These are phyloP conservation scores for Erythrophleum fordii DNA, from an alignment of 306 rosid species.

Conservation along the genomic window DNA sequence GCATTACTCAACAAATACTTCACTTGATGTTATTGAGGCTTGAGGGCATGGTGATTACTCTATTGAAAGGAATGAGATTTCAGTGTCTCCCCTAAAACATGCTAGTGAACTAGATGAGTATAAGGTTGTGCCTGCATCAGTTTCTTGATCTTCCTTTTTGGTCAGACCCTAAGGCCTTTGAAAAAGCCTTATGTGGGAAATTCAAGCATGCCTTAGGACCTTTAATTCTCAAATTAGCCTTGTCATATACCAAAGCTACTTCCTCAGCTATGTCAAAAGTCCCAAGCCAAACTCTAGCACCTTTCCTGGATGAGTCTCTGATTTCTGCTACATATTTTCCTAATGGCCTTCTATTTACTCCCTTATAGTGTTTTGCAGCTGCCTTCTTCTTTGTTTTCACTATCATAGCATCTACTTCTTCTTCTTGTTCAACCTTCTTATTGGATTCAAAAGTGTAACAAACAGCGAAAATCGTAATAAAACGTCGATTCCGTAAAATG, in stretches of 20 bases:
- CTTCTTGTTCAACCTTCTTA: constrained; percentile 5
- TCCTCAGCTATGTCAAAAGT: constrained; percentile 82
- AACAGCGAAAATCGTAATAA: too few relatives aligned
- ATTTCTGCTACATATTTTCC: too few relatives aligned
- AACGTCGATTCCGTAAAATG: too few relatives aligned
- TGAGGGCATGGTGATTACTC: too few relatives aligned
- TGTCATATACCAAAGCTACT: constrained; percentile 92
- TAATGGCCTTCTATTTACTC: constrained; percentile 95
- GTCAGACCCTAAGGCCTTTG: constrained; percentile 48
- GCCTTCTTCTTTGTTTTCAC: constrained; percentile 41
- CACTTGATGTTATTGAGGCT: too few relatives aligned
- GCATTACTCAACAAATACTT: too few relatives aligned
- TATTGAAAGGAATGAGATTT: too few relatives aligned
- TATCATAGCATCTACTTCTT: constrained; percentile 12
- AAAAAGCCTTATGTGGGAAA: constrained; percentile 68
- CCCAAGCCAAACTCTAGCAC: constrained; percentile 92
- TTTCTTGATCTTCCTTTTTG: neutral
- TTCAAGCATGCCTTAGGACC: constrained; percentile 79
- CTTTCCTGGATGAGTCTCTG: too few relatives aligned
- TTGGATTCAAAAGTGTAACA: neutral
- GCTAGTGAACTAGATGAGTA: too few relatives aligned
- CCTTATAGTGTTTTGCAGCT: constrained; percentile 63
- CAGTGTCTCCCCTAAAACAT: too few relatives aligned
- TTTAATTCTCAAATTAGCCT: constrained; percentile 87
- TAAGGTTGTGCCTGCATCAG: too few relatives aligned